phyloP scores from a whole-genome alignment of 140 eudicot species.

The Senecio squalidus region DNA sequence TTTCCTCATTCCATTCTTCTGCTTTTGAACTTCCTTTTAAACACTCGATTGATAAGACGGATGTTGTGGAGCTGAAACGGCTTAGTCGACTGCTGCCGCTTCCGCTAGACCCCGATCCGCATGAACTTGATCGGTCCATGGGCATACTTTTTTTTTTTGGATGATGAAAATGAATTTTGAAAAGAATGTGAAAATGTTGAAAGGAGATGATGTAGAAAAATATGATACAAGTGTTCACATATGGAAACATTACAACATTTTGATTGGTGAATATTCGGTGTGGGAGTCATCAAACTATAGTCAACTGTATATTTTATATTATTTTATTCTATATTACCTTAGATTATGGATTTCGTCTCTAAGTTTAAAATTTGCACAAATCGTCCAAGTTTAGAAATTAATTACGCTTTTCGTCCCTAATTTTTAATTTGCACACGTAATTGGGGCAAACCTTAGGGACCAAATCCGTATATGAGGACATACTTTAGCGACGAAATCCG shows the following conservation, averaged over 20 bases:
- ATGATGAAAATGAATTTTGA: background rate
- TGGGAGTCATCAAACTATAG: no score
- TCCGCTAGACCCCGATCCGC: conserved; percentile 29
- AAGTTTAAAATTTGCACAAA: no score
- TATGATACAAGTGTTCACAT: conserved; percentile 1
- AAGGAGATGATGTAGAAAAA: background rate
- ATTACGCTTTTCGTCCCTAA: no score
- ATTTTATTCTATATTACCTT: no score
- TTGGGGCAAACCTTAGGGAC: no score
- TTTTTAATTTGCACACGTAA: no score
- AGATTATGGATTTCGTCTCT: no score
- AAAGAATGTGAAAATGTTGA: background rate
- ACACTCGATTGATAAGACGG: conserved; percentile 66
- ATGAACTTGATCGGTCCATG: conserved; percentile 68
- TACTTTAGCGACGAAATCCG: no score
- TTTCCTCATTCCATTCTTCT: conserved; percentile 80
- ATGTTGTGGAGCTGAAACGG: conserved; percentile 10
- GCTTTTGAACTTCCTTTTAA: conserved; percentile 71
- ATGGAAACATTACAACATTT: background rate
- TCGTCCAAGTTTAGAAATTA: no score
- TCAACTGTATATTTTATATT: no score
- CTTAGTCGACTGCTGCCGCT: conserved; percentile 12
- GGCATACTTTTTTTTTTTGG: conserved; percentile 28
- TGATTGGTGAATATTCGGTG: conserved; percentile 15
- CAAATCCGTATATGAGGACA: no score